A percentile compares a stretch with the other conserved stretches of the same genome.
These are phyloP conservation scores for Boehmeria nivea DNA, from an alignment of 306 rosid genomes.

Conservation along the genomic window DNA sequence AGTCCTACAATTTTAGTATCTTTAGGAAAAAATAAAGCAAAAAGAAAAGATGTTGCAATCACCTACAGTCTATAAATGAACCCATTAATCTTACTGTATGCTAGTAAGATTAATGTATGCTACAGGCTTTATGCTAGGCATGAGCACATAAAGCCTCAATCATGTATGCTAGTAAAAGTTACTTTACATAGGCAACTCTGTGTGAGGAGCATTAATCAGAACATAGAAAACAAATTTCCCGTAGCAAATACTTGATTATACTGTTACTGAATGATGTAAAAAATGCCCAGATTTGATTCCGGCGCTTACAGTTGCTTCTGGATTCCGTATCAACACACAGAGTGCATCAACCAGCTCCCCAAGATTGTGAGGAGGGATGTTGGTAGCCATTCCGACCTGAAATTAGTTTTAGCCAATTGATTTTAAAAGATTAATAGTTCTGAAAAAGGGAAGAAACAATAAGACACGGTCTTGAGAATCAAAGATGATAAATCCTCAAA, in stretches of 20 bases:
- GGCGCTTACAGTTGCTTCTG: constrained; percentile 85
- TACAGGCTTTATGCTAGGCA: too few species aligned
- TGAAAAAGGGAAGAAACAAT: constrained; percentile 8
- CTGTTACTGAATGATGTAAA: neutral
- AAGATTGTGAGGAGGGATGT: constrained; percentile 97
- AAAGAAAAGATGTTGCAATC: neutral
- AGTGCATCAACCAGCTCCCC: constrained; percentile 92
- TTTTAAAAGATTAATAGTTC: constrained; percentile 12
- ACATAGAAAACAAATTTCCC: too few species aligned
- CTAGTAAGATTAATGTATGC: too few species aligned
- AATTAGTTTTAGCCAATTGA: constrained; percentile 16
- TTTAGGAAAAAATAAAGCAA: too few species aligned
- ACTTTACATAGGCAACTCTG: too few species aligned
- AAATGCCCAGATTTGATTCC: neutral
- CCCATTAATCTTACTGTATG: too few species aligned
- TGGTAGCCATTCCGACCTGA: constrained; percentile 99
- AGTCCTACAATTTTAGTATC: neutral
- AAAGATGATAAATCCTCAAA: neutral
- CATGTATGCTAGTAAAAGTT: too few species aligned
- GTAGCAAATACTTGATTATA: too few species aligned
- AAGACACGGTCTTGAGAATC: neutral
- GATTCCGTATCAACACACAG: constrained; percentile 77
- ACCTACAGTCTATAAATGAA: neutral
- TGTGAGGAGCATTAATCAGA: too few species aligned
- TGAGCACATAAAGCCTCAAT: too few species aligned